Base-by-base conservation (phyloP, 257 asterid species). In the Penstemon eatonii region DNA sequence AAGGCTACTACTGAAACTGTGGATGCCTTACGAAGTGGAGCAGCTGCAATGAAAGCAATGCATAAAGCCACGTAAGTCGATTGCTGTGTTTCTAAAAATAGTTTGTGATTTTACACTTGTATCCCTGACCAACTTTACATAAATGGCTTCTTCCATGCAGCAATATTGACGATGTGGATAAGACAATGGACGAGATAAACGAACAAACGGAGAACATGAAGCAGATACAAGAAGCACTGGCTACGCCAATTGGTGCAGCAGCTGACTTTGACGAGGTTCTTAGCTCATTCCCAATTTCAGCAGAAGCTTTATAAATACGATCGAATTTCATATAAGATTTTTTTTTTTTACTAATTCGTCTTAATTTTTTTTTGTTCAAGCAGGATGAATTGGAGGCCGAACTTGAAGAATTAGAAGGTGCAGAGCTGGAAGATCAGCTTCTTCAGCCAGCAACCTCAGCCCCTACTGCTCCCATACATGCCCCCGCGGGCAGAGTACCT, bases 201-300 rank as follows among this genome's bases (percentile, higher is more conserved):
- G 96, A 91, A 73, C 98, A 91, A 63, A 89, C 96, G 0, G 96
- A 91, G 81, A 89, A 86, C 78, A 85, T 89, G 90, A 91, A 84
- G 69, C 89, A 79, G 76, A 89, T 91, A 67, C 98, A 89, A 77
- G 94, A 91, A 75, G 91, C 94, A 64, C 66, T 91, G 81, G 72
- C 91, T 12, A 67, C 91, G 64, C 97, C 97, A 5, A 71, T 90
- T 25, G 86, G 92, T 60, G 81, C 88, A 63, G 82, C 93, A 4
- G 87, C 95, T 10, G 93, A 82, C 66, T 84, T 84, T 57, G 95
- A 87, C 55, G 96, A 88, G 92, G 92, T 81, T 49, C 8, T 46
- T n/a, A 43, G 8, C 45, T 25, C 13, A 25, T 54, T 39, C 15
- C 7, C 9, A 43, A 7, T 25, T 7, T 45, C 8, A 7, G 0